Base-by-base conservation (phyloP, 257 asterid species). In the Fraxinus cuspidata region DNA sequence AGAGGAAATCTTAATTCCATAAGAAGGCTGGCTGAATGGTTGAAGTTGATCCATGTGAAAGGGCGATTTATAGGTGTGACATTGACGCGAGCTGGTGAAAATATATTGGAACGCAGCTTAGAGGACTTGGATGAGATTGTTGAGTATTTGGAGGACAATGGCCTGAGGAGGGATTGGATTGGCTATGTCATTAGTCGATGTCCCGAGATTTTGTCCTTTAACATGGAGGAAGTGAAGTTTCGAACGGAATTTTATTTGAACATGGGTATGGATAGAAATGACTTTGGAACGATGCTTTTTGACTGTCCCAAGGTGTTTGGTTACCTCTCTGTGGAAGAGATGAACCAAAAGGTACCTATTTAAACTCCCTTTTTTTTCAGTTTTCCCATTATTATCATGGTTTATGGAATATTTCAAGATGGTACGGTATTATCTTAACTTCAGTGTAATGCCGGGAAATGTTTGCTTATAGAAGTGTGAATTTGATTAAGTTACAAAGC, bases 231-330 rank as follows among this genome's bases (percentile, higher is more conserved):
- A 82, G 81, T 95, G 77, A 87, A 77, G 82, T 73, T 72, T 5
- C 97, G 89, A 0, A 74, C 86, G 16, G 89, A 89, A 8, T 95
- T 90, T 85, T 95, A 90, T 82, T 68, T 88, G 83, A 86, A 78
- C 74, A 88, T 92, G 94, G 98, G 97, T 34, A 95, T 93, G 96
- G 27, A 72, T 79, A 85, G 83, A 82, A 90, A 88, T 65, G 98
- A 95, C 83, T 95, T 95, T 65, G 99, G 98, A 23, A 93, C 99
- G 0, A 95, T 95, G 99, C 92, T 93, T 58, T 95, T 87, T 37
- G 98, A 95, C 75, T 93, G 84, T 83, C 99, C 99, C 21, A 95
- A 90, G 84, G 98, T 90, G 77, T 79, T 95, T 34, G 99, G 99
- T 58, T 88, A 79, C 83, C 86, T 90, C 82, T 85, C 98, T 28